phyloP scores from a whole-genome alignment of 2,329 filamentous ascomycete species.

The Verticillium isaacii region DNA sequence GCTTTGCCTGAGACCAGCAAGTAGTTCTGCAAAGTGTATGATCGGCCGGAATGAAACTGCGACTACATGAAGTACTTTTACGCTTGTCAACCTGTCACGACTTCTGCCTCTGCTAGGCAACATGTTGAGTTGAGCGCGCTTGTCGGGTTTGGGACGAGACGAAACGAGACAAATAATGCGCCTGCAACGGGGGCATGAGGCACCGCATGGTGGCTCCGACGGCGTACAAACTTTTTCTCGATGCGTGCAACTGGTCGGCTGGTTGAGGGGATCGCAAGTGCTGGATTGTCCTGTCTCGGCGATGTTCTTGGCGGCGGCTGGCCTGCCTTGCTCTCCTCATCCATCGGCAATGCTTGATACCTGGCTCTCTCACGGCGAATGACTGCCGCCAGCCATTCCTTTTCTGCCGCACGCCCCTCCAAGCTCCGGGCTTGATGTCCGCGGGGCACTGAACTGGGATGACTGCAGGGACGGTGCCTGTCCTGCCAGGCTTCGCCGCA shows the following conservation, averaged over 20 bases:
- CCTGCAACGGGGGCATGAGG: not conserved
- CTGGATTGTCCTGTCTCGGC: not conserved
- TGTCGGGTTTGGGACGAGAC: not conserved
- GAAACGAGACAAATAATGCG: not conserved
- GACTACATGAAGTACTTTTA: not conserved
- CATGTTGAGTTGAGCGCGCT: not conserved
- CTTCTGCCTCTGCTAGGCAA: not conserved
- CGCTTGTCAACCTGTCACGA: not conserved
- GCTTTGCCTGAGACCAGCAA: not conserved
- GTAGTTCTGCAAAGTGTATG: not conserved
- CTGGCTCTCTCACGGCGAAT: not conserved
- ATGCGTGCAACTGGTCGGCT: not conserved
- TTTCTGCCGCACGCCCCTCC: too few relatives aligned
- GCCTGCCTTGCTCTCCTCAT: not conserved
- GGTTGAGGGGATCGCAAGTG: not conserved
- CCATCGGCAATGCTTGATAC: not conserved
- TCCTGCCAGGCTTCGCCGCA: not conserved
- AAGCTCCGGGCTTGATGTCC: too few relatives aligned
- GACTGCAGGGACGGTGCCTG: not conserved
- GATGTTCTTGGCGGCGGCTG: not conserved
- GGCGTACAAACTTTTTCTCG: not conserved
- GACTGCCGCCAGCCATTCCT: not conserved
- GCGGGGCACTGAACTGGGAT: not conserved
- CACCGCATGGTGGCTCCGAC: not conserved
- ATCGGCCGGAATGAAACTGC: not conserved